Evolutionary conservation across 2,329 filamentous ascomycete species (phyloP).

Genomic region (Monosporascus sp.): DNA sequence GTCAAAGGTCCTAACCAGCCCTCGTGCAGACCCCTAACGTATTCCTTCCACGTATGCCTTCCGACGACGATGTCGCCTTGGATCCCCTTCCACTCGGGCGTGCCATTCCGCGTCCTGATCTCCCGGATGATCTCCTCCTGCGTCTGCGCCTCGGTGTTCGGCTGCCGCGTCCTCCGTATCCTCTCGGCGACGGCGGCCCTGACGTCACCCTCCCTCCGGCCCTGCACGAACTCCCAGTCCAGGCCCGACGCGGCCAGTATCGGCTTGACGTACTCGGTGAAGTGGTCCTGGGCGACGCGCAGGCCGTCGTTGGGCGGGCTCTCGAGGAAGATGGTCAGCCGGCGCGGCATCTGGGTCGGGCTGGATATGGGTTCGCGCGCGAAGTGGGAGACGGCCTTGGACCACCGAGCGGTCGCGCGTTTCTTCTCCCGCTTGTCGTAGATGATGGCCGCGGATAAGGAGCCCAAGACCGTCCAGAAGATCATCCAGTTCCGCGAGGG

Average conservation of each 20-base stretch:
- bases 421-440: slow-evolving; percentile 93
- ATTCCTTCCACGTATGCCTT: slow-evolving; percentile 95
- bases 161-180: slow-evolving; percentile 66
- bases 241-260: slow-evolving; percentile 82
- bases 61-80: slow-evolving; percentile 86
- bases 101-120: slow-evolving; percentile 60
- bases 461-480: slow-evolving; percentile 75
- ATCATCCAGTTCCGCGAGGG: slow-evolving; percentile 98
- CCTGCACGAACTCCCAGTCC: slow-evolving; percentile 96
- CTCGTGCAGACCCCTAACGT: slow-evolving; percentile 87
- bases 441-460: slow-evolving; percentile 74
- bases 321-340: slow-evolving; percentile 79
- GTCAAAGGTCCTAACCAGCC: slow-evolving; percentile 89
- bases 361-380: slow-evolving; percentile 67
- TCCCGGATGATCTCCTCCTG: slow-evolving; percentile 59
- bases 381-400: slow-evolving; percentile 76
- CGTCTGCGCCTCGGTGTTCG: slow-evolving; percentile 45
- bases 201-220: slow-evolving; percentile 86
- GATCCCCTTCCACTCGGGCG: slow-evolving; percentile 67
- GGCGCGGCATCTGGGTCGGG: slow-evolving; percentile 70
- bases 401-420: slow-evolving; percentile 81
- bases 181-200: slow-evolving; percentile 81
- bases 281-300: slow-evolving; percentile 84
- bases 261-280: slow-evolving; percentile 93
- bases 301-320: slow-evolving; percentile 84